Base-by-base conservation (phyloP, 352 stramenopile genomes). In the Phytophthora niederhauseri region DNA sequence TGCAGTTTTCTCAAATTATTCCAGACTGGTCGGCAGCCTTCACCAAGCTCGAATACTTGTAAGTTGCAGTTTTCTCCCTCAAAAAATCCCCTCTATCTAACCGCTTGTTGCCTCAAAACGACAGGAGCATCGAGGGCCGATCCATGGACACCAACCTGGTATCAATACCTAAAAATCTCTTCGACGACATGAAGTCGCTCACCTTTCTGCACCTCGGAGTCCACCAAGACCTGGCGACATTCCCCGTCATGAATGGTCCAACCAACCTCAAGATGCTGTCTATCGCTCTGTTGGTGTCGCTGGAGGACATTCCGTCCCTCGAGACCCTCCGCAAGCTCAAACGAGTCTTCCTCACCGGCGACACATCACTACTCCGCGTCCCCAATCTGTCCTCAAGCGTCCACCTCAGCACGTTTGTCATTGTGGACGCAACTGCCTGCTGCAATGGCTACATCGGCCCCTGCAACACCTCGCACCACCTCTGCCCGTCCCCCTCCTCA, bases 21-120 rank as follows among this genome's bases (percentile, higher is more conserved):
- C 73, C 73, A 12, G 28, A 28, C 1, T 76, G 70, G 69, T 14
- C 38, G 2, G 19, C 53, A 3, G 54, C 1, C 1, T 70, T 77
- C 26, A 57, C 52, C 1, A 66, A 70, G 11, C 53, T 80, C 14
- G 57, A 76, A 51, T 74, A 63, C 28, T 14, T 80, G 73, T 80
- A 48, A n/a, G 68, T 70, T 14, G 28, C 8, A 6, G 3, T 14
- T 2, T 0, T n/a, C 22, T 20, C 50, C 26, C 19, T 53, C 20
- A 30, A 34, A 2, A 31, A 2, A 17, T 3, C 12, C 22, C 4
- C 49, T 20, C 4, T 63, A 31, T 22, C 22, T 36, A 38, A 51
- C 11, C 19, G 19, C 14, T 26, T 53, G 14, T n/a, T 31, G 4
- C 19, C 12, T 11, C 17, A 4, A 30, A 11, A n/a, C n/a, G 3